Evolutionary conservation across 768 basidiomycete genomes (phyloP), one percentile per base, ranked within the genome.

Genomic region (Mycena crocata): DNA sequence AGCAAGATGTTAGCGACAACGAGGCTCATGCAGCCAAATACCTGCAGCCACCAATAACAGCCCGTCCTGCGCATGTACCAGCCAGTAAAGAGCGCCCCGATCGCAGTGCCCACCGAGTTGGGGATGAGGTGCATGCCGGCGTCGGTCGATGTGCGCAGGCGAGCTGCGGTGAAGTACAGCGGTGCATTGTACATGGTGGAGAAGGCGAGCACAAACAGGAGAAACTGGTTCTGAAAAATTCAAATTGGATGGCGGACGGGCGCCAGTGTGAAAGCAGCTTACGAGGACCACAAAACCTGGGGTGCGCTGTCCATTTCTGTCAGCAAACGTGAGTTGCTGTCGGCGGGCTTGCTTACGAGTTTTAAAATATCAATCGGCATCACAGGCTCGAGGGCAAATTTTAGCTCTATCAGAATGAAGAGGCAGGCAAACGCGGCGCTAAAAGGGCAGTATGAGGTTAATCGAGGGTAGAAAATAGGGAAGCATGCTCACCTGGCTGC

Each of bases 101-200:
- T 74, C 0, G 90, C 87, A 31, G 91, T 76, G 24, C 87, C 84
- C 54, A 86, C 74, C 81, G 88, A 87, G 73, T 92, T 90, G 1
- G 92, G 89, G 19, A 93, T 77, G 28, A 93, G 77, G 76, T 92
- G 92, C 23, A 87, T 72, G 14, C 87, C 90, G 42, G 90, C 84
- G 50, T 83, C 78, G 31, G 84, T 83, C 8, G 90, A 84, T 1
- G 85, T 84, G 62, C 77, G 77, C 26, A 88, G 74, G 61, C 83
- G 80, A 28, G 89, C 90, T 5, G 88, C 86, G 45, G 87, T 84
- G 71, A 90, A 92, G 73, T 87, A 91, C 76, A 91, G 73, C 0
- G 90, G 90, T 34, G 88, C 76, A 73, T 90, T 90, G 76, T 90
- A 91, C 14, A 92, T 79, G 86, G 88, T 66, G 44, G 64, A 66